These are phyloP conservation scores for Kokia cookei DNA, from an alignment of 441 rosid species.

Conservation along the genomic window DNA sequence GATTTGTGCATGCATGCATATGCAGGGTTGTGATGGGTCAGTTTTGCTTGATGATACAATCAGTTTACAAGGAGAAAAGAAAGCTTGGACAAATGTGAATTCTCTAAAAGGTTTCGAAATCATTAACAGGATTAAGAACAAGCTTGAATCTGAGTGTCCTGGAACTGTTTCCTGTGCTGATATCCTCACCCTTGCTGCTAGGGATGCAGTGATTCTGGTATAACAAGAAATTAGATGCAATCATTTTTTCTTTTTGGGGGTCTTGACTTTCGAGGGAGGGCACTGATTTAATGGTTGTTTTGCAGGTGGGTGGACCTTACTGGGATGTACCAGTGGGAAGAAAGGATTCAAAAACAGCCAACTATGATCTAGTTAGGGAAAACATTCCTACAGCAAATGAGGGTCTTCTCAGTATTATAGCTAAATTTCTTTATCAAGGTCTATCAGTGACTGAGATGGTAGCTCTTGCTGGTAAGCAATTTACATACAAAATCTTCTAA, in stretches of 20 bases:
- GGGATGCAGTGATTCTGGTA: slow-evolving; percentile 88
- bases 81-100: slow-evolving; percentile 47
- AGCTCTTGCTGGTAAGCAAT: slow-evolving; percentile 44
- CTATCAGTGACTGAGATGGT: slow-evolving; percentile 66
- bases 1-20: not conserved
- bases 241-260: too few species aligned
- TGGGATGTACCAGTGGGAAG: slow-evolving; percentile 79
- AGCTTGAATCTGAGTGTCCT: slow-evolving; percentile 83
- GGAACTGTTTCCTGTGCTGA: slow-evolving; percentile 89
- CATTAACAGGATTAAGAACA: slow-evolving; percentile 79
- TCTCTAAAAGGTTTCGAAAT: slow-evolving; percentile 54
- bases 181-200: slow-evolving; percentile 81
- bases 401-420: slow-evolving; percentile 35
- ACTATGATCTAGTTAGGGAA: slow-evolving; percentile 24
- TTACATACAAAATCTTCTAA: not conserved
- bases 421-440: slow-evolving; percentile 51
- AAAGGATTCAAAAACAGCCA: slow-evolving; percentile 57
- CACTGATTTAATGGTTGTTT: not conserved
- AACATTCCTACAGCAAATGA: slow-evolving; percentile 50
- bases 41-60: slow-evolving; percentile 77
- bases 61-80: slow-evolving; percentile 63
- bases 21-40: slow-evolving; percentile 92
- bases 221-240: too few species aligned
- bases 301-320: slow-evolving; percentile 65
- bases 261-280: too few species aligned